These are phyloP conservation scores for Blastomyces parvus DNA, from an alignment of 2,329 filamentous ascomycete species.

Conservation along the genomic window DNA sequence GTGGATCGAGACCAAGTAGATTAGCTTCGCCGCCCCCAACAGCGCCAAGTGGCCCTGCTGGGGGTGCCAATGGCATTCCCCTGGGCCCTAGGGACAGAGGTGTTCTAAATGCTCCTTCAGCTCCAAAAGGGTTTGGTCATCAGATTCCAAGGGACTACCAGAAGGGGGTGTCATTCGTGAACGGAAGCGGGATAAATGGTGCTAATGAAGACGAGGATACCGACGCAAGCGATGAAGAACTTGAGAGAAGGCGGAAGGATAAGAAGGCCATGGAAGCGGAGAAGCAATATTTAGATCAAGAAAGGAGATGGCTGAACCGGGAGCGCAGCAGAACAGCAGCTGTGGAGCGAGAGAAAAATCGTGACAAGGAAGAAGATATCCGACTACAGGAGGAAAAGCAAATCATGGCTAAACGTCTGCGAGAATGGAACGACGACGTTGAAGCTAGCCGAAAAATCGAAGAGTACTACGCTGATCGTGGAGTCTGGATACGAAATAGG, in stretches of 20 bases:
- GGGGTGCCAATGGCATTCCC: conserved; percentile 63
- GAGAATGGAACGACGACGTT: conserved; percentile 82
- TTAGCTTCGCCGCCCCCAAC: conserved; percentile 61
- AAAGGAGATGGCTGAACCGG: conserved; percentile 82
- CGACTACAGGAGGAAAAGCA: conserved; percentile 55
- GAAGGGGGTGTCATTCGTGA: conserved; percentile 72
- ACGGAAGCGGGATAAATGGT: conserved; percentile 60
- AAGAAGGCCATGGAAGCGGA: conserved; percentile 69
- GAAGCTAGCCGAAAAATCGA: conserved; percentile 63
- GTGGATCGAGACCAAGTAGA: conserved; percentile 50
- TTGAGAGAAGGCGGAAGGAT: conserved; percentile 60
- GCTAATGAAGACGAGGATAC: conserved; percentile 69
- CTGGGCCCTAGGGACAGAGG: conserved; percentile 60
- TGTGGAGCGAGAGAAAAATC: conserved; percentile 71
- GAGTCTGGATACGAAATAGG: conserved; percentile 75
- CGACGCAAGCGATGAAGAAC: conserved; percentile 75
- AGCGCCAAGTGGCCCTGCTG: conserved; percentile 53
- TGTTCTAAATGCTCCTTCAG: conserved; percentile 65
- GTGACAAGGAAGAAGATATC: conserved; percentile 65
- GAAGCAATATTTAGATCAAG: conserved; percentile 71
- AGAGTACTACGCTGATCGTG: conserved; percentile 79
- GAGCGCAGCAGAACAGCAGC: conserved; percentile 77
- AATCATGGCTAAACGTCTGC: conserved; percentile 60
- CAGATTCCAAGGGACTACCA: conserved; percentile 64
- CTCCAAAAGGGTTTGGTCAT: conserved; percentile 52